A percentile compares a stretch with the other conserved stretches of the same genome.
These are phyloP conservation scores for Petunia axillaris DNA, from an alignment of 257 asterid genomes.

Conservation along the genomic window DNA sequence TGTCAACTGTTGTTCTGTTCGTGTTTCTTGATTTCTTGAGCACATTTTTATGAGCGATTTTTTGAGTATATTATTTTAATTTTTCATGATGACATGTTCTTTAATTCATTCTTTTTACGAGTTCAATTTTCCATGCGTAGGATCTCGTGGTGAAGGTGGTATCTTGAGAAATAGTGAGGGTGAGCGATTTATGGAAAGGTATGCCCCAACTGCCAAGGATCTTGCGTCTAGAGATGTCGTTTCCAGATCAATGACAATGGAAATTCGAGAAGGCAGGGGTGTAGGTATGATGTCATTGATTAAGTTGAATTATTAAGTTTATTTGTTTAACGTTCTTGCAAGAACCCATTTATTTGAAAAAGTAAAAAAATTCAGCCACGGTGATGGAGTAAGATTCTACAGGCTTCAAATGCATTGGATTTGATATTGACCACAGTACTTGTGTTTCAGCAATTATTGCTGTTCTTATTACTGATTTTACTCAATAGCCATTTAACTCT, in stretches of 20 bases:
- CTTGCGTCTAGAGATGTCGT: slow-evolving; percentile 99
- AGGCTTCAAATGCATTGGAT: slow-evolving; percentile 14
- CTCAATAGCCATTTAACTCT: not conserved
- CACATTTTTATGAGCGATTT: not conserved
- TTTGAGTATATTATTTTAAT: not conserved
- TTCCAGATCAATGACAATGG: slow-evolving; percentile 99
- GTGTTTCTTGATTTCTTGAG: not conserved
- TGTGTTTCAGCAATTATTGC: not conserved
- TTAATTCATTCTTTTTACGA: slow-evolving; percentile 8
- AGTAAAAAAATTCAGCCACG: not conserved
- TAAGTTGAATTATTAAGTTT: slow-evolving; percentile 23
- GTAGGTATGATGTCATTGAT: slow-evolving; percentile 62
- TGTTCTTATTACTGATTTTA: not conserved
- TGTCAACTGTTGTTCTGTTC: slow-evolving; percentile 8
- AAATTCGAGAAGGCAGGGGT: slow-evolving; percentile 99
- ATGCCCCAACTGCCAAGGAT: slow-evolving; percentile 99
- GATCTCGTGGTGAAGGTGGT: slow-evolving; percentile 99
- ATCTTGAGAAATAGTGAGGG: slow-evolving; percentile 97
- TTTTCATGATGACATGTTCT: not conserved
- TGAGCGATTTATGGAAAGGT: slow-evolving; percentile 98
- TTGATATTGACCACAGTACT: not conserved
- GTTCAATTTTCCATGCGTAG: slow-evolving; percentile 38
- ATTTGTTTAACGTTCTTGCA: not conserved
- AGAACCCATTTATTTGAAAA: not conserved
- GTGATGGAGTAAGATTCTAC: slow-evolving; percentile 12